Conservation (phyloP, 2,329 filamentous ascomycete genomes). For the Aspergillus uvarum region DNA sequence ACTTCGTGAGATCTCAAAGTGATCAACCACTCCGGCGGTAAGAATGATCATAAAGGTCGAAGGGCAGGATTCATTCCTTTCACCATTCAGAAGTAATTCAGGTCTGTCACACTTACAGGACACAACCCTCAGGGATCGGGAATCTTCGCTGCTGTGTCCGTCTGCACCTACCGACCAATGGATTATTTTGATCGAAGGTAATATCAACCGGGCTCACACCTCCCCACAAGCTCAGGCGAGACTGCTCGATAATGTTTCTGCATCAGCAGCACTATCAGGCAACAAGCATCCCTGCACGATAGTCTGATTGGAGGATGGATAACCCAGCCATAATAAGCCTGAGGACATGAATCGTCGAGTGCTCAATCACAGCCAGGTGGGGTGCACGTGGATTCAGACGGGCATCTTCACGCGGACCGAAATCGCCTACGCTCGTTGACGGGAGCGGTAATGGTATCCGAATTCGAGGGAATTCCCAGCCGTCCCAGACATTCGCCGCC, state of each 20-base stretch:
- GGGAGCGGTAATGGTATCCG: too few relatives aligned
- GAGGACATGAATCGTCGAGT: background rate
- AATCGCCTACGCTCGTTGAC: background rate
- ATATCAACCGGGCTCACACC: conserved; percentile 43
- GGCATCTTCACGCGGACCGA: background rate
- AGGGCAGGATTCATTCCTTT: too few relatives aligned
- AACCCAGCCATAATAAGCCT: background rate
- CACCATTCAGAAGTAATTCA: too few relatives aligned
- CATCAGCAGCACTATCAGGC: conserved; percentile 16
- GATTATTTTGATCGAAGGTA: conserved; percentile 48
- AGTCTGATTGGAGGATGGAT: background rate
- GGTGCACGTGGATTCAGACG: background rate
- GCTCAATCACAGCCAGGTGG: background rate
- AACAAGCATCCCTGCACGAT: background rate
- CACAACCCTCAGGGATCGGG: conserved; percentile 32
- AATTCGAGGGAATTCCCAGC: too few relatives aligned
- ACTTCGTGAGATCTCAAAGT: conserved; percentile 35
- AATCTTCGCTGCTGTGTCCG: conserved; percentile 45
- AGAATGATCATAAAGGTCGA: too few relatives aligned
- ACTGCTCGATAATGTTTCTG: conserved; percentile 18
- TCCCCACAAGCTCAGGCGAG: conserved; percentile 49
- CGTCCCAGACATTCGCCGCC: too few relatives aligned
- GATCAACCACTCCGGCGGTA: conserved; percentile 36
- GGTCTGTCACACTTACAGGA: too few relatives aligned
- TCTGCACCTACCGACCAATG: conserved; percentile 32